These are phyloP conservation scores for Desmodesmus armatus DNA, from an alignment of 139 green algal genomes.

Conservation along the genomic window DNA sequence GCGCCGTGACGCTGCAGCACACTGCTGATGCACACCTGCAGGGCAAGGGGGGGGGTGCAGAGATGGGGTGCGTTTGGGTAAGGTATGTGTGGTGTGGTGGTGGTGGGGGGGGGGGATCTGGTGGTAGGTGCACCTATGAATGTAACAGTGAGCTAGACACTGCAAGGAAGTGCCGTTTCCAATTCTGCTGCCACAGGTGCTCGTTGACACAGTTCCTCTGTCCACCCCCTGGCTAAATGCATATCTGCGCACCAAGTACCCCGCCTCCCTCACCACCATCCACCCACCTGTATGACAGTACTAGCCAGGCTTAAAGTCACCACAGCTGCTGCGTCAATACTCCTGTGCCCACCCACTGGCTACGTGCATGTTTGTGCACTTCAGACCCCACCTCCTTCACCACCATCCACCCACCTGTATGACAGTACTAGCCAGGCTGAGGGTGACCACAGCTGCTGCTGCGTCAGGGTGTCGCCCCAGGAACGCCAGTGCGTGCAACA, in stretches of 20 bases:
- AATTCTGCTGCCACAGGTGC: too few species aligned
- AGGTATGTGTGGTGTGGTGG: too few species aligned
- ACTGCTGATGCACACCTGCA: conserved; percentile 70
- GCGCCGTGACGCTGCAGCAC: conserved; percentile 86
- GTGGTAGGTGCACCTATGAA: too few species aligned
- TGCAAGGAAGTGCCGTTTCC: too few species aligned
- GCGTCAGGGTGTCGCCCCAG: conserved; percentile 66
- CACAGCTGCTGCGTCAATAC: conserved; percentile 67
- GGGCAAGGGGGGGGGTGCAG: too few species aligned
- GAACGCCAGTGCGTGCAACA: conserved; percentile 73
- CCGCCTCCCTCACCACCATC: neutral
- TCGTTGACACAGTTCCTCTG: too few species aligned
- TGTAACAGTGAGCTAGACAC: too few species aligned
- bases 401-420: conserved; percentile 27
- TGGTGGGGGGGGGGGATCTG: too few species aligned
- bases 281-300: conserved; percentile 52
- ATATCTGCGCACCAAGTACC: neutral
- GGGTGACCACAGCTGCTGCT: conserved; percentile 62
- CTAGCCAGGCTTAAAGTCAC: conserved; percentile 68
- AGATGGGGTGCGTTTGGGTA: too few species aligned
- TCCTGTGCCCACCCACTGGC: too few species aligned
- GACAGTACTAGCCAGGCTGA: conserved; percentile 69
- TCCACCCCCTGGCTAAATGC: too few species aligned
- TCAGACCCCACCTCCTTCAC: neutral
- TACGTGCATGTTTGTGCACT: too few species aligned